phyloP scores from a whole-genome alignment of 2,329 filamentous ascomycete genomes.

The Talaromyces sp. region DNA sequence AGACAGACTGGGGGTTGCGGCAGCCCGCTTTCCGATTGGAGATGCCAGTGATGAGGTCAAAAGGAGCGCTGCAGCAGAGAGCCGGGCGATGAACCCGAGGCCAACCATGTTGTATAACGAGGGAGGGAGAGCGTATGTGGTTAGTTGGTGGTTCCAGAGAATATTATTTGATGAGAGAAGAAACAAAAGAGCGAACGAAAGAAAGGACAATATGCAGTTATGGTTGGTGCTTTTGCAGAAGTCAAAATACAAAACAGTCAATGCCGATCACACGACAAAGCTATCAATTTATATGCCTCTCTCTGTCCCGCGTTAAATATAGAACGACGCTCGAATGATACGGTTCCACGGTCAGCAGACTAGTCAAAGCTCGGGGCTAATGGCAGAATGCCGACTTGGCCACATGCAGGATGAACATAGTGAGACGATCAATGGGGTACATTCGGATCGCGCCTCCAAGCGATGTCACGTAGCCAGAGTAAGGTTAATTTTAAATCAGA shows the following conservation, averaged over 20 bases:
- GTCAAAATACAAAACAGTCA: background rate
- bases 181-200: background rate
- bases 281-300: background rate
- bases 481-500: background rate
- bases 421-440: background rate
- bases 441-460: background rate
- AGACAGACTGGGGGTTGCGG: background rate
- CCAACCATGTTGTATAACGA: conserved; percentile 1
- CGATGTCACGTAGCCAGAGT: background rate
- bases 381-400: background rate
- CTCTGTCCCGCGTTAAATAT: background rate
- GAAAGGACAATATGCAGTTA: background rate
- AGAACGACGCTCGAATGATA: background rate
- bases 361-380: background rate
- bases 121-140: background rate
- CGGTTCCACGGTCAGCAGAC: background rate
- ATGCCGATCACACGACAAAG: background rate
- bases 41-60: background rate
- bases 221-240: background rate
- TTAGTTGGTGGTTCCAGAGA: background rate
- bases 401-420: background rate
- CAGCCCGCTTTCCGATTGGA: background rate
- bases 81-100: conserved; percentile 2
- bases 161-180: background rate
- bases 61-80: conserved; percentile 2